Evolutionary conservation across 1,139 yeast genomes (phyloP), one percentile per base, ranked within the genome.

Genomic region (Yamadazyma trypodendri): DNA sequence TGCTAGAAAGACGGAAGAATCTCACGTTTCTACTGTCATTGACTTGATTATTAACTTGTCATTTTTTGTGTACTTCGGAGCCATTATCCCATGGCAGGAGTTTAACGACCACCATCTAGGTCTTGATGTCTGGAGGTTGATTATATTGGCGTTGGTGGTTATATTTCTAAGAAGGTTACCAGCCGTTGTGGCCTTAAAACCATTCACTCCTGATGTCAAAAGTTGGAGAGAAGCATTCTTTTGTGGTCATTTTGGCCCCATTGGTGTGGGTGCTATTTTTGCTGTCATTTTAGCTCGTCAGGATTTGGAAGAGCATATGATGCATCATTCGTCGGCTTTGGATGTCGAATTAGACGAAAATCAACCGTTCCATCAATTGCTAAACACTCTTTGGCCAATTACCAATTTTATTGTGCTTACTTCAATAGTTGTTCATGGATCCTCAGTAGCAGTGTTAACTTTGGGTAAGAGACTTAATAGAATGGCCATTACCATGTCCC

Each of bases 211-310:
- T 0, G 97, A 90, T 59, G 79, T 92, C 31, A 81, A 87, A 51
- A 80, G 92, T 24, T 90, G 97, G 97, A 78, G 96, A 61, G 97
- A 92, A 56, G 97, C 97, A 0, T 56, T 92, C 6, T 89, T 92
- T 55, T 90, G 95, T 60, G 97, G 97, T 16, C 97, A 92, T 65
- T 92, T 92, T 60, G 98, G 98, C 32, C 98, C 98, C 8, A 88
- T 92, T 56, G 98, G 98, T 39, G 98, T 92, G 9, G 97, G 97
- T 46, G 97, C 97, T 1, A 77, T 92, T 15, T 92, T 87, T 63
- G 95, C 96, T 15, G 81, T 90, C 11, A 84, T 92, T 42, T 67
- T 90, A 50, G 92, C 96, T 1, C 75, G 94, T 48, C 78, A 80
- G 13, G 92, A 86, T 48, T 69, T 92, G 33, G 96, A 88, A 54